Evolutionary conservation across 1,284 basidiomycete species (phyloP).

Genomic region (Hemileia vastatrix): DNA sequence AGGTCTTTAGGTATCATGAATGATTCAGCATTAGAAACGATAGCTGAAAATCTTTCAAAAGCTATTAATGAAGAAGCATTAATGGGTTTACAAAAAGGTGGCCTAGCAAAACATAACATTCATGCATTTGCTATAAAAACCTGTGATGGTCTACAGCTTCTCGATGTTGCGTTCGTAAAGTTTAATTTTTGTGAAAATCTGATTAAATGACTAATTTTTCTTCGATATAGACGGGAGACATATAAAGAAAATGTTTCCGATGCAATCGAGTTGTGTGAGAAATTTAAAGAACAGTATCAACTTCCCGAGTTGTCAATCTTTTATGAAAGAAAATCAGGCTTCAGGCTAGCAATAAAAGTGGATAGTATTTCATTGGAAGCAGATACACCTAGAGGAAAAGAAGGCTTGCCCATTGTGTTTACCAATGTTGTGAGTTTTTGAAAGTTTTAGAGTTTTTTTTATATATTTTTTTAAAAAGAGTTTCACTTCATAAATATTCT

Average conservation of each 20-base stretch:
- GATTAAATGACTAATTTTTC: neutral
- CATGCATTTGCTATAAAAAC: conserved; percentile 22
- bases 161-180: conserved; percentile 13
- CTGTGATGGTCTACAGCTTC: conserved; percentile 6
- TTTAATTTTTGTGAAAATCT: neutral
- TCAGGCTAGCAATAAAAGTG: conserved; percentile 23
- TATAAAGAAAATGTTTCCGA: conserved; percentile 29
- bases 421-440: conserved; percentile 30
- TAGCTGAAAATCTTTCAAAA: conserved; percentile 5
- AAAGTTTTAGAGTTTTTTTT: no score
- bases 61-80: conserved; percentile 18
- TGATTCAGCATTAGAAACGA: conserved; percentile 12
- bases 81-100: conserved; percentile 18
- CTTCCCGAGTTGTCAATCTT: conserved; percentile 25
- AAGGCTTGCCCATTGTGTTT: conserved; percentile 24
- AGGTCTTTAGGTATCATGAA: conserved; percentile 8
- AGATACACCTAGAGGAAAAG: neutral
- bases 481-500: neutral
- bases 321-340: conserved; percentile 27
- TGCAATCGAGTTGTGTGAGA: conserved; percentile 25
- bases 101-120: conserved; percentile 22
- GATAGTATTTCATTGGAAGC: conserved; percentile 26
- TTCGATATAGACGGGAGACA: conserved; percentile 15
- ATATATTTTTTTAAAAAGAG: neutral
- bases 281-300: conserved; percentile 6